Evolutionary conservation across 768 basidiomycete genomes (phyloP), one percentile per base, ranked within the genome.

Genomic region (Kwoniella heveanensis): DNA sequence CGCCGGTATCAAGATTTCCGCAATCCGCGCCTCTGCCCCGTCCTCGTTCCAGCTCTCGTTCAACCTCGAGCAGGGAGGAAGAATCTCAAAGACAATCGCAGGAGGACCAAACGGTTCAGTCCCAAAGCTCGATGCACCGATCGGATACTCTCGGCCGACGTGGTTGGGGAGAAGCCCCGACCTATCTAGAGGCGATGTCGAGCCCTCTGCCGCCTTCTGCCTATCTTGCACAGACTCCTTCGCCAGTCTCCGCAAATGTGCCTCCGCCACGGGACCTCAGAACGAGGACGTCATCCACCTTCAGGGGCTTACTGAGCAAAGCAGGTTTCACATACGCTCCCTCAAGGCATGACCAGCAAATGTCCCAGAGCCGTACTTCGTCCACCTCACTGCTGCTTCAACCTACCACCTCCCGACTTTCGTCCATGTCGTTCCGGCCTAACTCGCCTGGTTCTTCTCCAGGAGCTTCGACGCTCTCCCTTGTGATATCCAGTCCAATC

Each of bases 141-240:
- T 29, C 55, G 8, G 62, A 54, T 15, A 66, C 70, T 1, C 32
- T 62, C 13, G 36, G 49, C 17, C 47, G 67, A 25, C 25, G 74
- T 25, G 67, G 67, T 25, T 73, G 74, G 72, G 74, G 74, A 19
- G 65, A 72, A 44, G 72, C 74, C 5, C 74, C 74, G 1, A 70
- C 74, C 0, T 76, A 76, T 36, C 70, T 76, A 58, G 72, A 73
- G 60, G 74, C 74, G 3, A 74, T 73, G 70, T 73, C 74, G 0
- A 63, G 39, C 15, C 39, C 39, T 44, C 67, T 30, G 62, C 72
- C 12, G 10, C n/a, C 52, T 19, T 44, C 27, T 47, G 2, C 15
- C 4, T 27, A 13, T n/a, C 32, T 25, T 4, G 36, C n/a, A 6
- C 22, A 4, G 12, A 44, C 44, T 21, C 47, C 10, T 3, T 44